phyloP scores from a whole-genome alignment of 306 rosid genomes.

The apple (Malus domestica) region ASM211411v1 NC_041798.1:10882001-10882500 shows the following conservation, averaged over 20 bases:
- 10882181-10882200: background rate
- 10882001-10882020: background rate
- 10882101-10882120: background rate
- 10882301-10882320: background rate
- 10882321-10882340: background rate
- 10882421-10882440: background rate
- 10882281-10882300: background rate
- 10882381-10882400: background rate
- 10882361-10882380: too few relatives aligned
- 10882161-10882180: background rate
- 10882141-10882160: background rate
- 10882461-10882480: background rate
- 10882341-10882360: background rate
- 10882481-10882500: conserved; percentile 81
- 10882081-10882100: background rate
- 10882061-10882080: background rate
- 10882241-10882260: background rate
- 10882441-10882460: background rate
- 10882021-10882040: background rate
- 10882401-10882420: background rate
- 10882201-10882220: background rate
- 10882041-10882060: background rate
- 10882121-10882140: background rate
- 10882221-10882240: background rate
- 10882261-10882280: background rate